Evolutionary conservation across 1,284 basidiomycete genomes (phyloP).

Genomic region (Inonotus hispidus): DNA sequence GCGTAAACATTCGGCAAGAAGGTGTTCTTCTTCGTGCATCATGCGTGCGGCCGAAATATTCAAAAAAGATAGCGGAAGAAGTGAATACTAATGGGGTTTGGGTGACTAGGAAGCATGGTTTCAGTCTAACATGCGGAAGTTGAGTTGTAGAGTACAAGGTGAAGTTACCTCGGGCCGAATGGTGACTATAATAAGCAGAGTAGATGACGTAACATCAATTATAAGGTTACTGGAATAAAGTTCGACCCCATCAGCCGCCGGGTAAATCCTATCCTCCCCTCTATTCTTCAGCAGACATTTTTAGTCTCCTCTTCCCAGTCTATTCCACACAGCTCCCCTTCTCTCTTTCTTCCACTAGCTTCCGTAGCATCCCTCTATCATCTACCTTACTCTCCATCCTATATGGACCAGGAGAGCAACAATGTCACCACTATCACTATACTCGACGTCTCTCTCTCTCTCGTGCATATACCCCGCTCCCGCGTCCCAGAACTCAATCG

Average conservation of each 20-base stretch:
- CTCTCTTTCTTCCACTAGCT: neutral
- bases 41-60: too few species aligned
- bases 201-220: neutral
- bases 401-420: conserved; percentile 11
- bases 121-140: too few species aligned
- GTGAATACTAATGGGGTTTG: too few species aligned
- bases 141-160: too few species aligned
- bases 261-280: neutral
- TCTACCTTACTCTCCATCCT: neutral
- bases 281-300: neutral
- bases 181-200: too few species aligned
- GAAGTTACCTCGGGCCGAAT: too few species aligned
- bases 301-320: neutral
- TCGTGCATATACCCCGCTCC: conserved; percentile 65
- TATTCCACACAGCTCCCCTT: neutral
- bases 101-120: neutral
- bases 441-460: conserved; percentile 62
- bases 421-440: conserved; percentile 54
- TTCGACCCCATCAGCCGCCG: neutral
- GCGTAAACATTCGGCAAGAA: too few species aligned
- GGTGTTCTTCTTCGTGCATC: too few species aligned
- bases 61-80: too few species aligned
- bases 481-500: conserved; percentile 55
- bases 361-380: neutral
- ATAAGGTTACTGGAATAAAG: conserved; percentile 3